Base-by-base conservation (phyloP, 2,329 filamentous ascomycete genomes). In the Bisporella sp. region DNA sequence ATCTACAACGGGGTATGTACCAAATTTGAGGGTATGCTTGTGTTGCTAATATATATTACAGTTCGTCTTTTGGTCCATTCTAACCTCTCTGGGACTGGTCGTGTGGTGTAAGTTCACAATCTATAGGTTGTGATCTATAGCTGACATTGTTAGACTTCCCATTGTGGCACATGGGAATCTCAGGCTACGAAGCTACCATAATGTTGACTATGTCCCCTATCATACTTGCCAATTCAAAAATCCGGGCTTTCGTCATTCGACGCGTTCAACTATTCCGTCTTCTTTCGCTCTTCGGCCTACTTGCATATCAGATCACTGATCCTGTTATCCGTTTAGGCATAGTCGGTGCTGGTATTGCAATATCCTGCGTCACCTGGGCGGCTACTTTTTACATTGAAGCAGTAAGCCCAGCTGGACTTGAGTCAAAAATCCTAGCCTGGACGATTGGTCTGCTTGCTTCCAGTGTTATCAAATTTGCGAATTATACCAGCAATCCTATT, bases 81-180 rank as follows among this genome's bases (percentile, higher is more conserved):
- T 96, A 57, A 99, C 93, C 52, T 89, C 89, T 54, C 75, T 99
- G 47, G 91, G 89, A 30, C 75, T 99, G 42, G 76, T 88, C 41
- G 86, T 99, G 42, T 99, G 93, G 93, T 99, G 85, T 89, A 81
- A 78, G 85, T 79, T 29, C n/a, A 37, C 41, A 21, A 21, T 21
- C 21, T 21, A 21, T 3, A 21, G 21, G 21, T 40, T 44, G 28
- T 35, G 31, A 33, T 31, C 33, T 30, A 33, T 41, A 31, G 53
- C 49, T 59, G 48, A 60, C 42, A 43, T 41, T 41, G 12, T 35
- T 55, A 89, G 86, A 95, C 69, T 99, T 99, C 67, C 93, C 93
- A 11, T 79, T 99, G 8, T 99, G 93, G 93, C 83, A 96, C 67
- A 99, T 99, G 93, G 93, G 93, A 31, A 95, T 99, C 54, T 97